Evolutionary conservation across 2,329 filamentous ascomycete genomes (phyloP), one percentile per base, ranked within the genome.

Genomic region (Amauroascus niger): DNA sequence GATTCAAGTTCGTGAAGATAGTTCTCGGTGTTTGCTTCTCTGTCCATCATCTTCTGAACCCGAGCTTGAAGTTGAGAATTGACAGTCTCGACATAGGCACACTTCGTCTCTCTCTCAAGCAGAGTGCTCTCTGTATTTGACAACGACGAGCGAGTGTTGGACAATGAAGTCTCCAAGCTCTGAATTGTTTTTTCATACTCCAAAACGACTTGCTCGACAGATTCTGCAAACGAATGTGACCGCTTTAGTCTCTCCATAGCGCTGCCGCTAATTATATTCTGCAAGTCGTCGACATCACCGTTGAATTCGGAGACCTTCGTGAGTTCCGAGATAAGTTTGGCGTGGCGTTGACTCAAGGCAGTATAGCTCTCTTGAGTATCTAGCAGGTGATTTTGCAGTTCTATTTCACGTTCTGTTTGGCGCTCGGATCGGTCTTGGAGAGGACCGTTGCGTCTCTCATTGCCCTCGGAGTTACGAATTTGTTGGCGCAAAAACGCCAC

Each of bases 141-240:
- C 26, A 98, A 76, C 0, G 87, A 88, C 32, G 86, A 79, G 54
- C 93, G 81, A 1, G 93, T 97, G 64, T 83, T 93, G 0, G 90
- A 90, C 13, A 98, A 79, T 1, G 90, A 96, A 49, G 89, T 83
- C 69, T 98, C 93, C 14, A 98, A 79, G 51, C 82, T 86, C 67
- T 97, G 90, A 48, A 98, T 98, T 0, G 94, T 98, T 77, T 95
- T 97, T 69, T 98, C 94, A 66, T 98, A 98, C 70, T 98, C 93
- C 47, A 97, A 75, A 2, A 98, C 88, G 20, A 98, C 88, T 65
- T 95, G 87, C 64, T 98, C 93, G 18, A 98, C 91, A 26, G 91
- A 91, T 66, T 95, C 86, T 1, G 91, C 90, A 66, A 98, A 97
- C 0, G 88, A 94, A 67, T 94, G 95, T 16, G 94, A 98, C 39